Percentiles rank a stretch among this genome's conserved stretches.
Evolutionary conservation across 139 green algal species (phyloP).

Genomic region (Pycnococcus provasolii): DNA sequence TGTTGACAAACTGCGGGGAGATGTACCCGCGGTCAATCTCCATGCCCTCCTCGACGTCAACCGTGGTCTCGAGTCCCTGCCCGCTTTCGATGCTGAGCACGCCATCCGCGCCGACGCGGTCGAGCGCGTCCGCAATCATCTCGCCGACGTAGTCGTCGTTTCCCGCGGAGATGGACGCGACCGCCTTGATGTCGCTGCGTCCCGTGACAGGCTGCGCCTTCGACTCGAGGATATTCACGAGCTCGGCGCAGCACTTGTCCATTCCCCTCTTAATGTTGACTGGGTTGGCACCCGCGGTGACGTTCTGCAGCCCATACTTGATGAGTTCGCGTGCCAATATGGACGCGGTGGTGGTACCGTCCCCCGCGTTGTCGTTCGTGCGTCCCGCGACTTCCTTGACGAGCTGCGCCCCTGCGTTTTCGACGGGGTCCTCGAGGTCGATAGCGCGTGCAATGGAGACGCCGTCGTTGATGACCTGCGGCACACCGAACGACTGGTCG

Average conservation of each 20-base stretch:
- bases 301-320: conserved; percentile 50
- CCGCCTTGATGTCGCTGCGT: conserved; percentile 76
- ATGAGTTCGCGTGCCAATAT: conserved; percentile 93
- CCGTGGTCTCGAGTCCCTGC: conserved; percentile 60
- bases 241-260: conserved; percentile 77
- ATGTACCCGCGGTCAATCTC: conserved; percentile 95
- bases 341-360: conserved; percentile 93
- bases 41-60: conserved; percentile 87
- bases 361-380: conserved; percentile 91
- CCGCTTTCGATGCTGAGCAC: conserved; percentile 88
- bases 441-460: conserved; percentile 94
- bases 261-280: conserved; percentile 92
- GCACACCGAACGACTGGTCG: conserved; percentile 83
- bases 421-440: conserved; percentile 79
- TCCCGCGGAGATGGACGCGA: conserved; percentile 66
- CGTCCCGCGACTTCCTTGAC: conserved; percentile 95
- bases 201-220: conserved; percentile 72
- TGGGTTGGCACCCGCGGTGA: conserved; percentile 87
- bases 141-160: conserved; percentile 69
- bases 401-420: conserved; percentile 93
- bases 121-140: conserved; percentile 79
- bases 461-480: conserved; percentile 97
- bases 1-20: conserved; percentile 91
- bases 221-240: conserved; percentile 75
- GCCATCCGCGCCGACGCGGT: conserved; percentile 73